Evolutionary conservation across 164 flowering plant genomes (phyloP), one percentile per base, ranked within the genome.

Genomic region (Magnolia officinalis): DNA sequence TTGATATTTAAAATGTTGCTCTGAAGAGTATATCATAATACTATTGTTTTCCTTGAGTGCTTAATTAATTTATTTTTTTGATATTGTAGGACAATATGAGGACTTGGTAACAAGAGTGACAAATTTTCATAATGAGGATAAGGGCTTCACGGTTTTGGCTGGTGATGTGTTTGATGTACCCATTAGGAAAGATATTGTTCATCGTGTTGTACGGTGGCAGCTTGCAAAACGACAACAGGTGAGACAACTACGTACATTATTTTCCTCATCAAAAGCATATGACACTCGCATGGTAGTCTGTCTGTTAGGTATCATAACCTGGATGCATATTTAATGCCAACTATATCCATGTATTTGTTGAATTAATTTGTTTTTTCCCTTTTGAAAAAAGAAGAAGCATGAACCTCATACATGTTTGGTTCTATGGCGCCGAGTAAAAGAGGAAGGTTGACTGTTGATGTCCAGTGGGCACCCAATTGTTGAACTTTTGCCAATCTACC

Each of bases 121-220:
- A 63, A 92, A 96, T 78, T 94, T 96, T 78, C 85, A 80, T 67
- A 84, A 86, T 82, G 98, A 94, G 86, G 97, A 92, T 67, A 92
- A 92, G 74, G 98, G 99, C 70, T 82, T 86, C 61, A 92, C 91
- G 92, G 88, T 89, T 63, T 83, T 96, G 82, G 91, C 95, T 77
- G 98, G 99, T 77, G 98, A 96, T 87, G 95, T 96, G 75, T 96
- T 96, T 88, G 95, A 94, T 84, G 94, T 91, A 2, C 98, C 99
- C 45, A 91, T 96, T 59, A 84, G 97, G 84, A 94, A 92, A 82
- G 97, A 96, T 81, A 94, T 94, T 81, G 86, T 94, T 77, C 99
- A 96, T 73, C 92, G 91, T 66, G 98, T 95, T 83, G 99, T 96
- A 2, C 79, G 92, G 74, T 96, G 98, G 98, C 98, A 96, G 86